A percentile compares a stretch with the other conserved stretches of the same genome.
phyloP scores from a whole-genome alignment of 805 yeast species.

The Huiozyma naganishii region DNA sequence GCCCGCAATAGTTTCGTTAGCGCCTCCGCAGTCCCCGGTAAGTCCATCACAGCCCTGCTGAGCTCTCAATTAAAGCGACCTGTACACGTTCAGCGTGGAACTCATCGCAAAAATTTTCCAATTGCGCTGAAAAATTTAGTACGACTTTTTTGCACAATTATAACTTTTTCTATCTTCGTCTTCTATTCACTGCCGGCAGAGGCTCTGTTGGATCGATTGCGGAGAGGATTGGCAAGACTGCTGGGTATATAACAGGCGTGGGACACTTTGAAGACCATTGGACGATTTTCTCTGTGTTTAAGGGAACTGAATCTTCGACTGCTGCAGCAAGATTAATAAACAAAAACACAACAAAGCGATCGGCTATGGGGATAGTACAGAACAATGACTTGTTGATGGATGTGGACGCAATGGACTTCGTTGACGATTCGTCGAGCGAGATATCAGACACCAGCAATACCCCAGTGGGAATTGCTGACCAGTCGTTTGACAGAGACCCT shows the following conservation, averaged over 20 bases:
- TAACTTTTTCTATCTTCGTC: no score
- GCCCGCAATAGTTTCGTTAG: conserved; percentile 50
- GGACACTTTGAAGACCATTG: no score
- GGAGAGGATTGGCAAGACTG: no score
- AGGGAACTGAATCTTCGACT: no score
- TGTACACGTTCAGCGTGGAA: background rate
- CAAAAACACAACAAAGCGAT: no score
- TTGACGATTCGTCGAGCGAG: conserved; percentile 5
- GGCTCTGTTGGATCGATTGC: no score
- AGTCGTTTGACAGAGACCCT: conserved; percentile 9
- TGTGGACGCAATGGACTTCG: conserved; percentile 19
- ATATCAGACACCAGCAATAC: conserved; percentile 8
- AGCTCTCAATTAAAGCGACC: background rate
- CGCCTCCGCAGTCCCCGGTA: conserved; percentile 34
- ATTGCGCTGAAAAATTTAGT: no score
- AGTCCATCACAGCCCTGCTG: conserved; percentile 1
- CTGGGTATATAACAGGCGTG: no score
- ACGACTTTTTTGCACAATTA: no score
- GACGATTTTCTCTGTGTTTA: no score
- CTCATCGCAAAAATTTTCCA: conserved; percentile 2
- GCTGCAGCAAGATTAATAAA: no score
- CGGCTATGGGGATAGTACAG: background rate
- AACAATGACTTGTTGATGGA: conserved; percentile 16
- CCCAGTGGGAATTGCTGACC: conserved; percentile 1
- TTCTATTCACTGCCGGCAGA: no score